Base-by-base conservation (phyloP, 1,284 basidiomycete species). In the Puccinia triticina region DNA sequence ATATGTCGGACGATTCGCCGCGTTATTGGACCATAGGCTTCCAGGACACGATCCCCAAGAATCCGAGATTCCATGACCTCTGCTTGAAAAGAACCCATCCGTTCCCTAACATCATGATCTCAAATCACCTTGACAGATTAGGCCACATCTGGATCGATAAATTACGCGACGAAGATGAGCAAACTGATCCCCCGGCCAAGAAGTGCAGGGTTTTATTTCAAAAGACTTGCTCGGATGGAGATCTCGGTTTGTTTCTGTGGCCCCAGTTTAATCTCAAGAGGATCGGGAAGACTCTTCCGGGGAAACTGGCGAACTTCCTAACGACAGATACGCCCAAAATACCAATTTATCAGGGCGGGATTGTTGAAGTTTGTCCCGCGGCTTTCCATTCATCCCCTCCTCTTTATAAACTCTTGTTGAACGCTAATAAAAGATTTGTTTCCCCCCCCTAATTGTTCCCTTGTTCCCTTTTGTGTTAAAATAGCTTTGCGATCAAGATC, bases 171-270 rank as follows among this genome's bases (percentile, higher is more conserved):
- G 34, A 57, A 59, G 34, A 23, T 12, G 5, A 5, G 18, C 14
- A 26, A 29, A 40, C 48, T n/a, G 37, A 57, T 59, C 12, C 26
- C 29, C 59, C 57, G 7, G 50, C 7, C 29, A 77, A 77, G 29
- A 66, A 66, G 34, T 66, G 26, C n/a, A 46, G 75, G 46, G 32
- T 77, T 29, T 66, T 77, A 59, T 77, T 77, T 77, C 75, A 77
- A 66, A 77, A 77, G 37, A 77, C 75, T 77, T 77, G 59, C 46
- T 57, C 75, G 1, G 75, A 77, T 66, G 29, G 21, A 26, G 59
- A 77, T 23, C 48, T 77, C 16, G 61, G 59, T 40, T 59, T 77
- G 34, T 67, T 77, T 34, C 57, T 77, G 16, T 77, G 75, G 75
- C 75, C 74, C 34, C 75, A 77, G 37, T 77, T 77, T 23, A 66